Conservation (phyloP, 106 monocot genomes). For the Chionographis japonica region DNA sequence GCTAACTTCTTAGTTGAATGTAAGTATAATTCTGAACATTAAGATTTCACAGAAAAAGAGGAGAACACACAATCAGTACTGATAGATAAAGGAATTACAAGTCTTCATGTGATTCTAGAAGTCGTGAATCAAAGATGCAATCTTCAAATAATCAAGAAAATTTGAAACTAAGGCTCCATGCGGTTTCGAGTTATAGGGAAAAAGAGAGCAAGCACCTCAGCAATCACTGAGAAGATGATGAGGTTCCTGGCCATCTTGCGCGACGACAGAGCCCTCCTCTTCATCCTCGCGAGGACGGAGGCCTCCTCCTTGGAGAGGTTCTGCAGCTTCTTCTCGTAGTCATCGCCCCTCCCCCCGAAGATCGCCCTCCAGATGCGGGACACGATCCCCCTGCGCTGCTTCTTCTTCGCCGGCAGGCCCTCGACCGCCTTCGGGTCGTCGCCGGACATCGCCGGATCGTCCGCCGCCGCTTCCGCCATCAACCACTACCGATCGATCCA, state of each 20-base stretch:
- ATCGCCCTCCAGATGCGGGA: conserved; percentile 59
- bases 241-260: conserved; percentile 54
- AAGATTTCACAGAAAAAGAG: too few species aligned
- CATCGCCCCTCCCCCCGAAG: conserved; percentile 46
- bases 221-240: conserved; percentile 39
- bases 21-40: too few species aligned
- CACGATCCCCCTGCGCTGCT: conserved; percentile 40
- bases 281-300: conserved; percentile 53
- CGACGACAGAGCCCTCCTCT: conserved; percentile 52
- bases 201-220: conserved; percentile 42
- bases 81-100: too few species aligned
- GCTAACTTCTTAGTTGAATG: too few species aligned
- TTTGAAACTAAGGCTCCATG: too few species aligned
- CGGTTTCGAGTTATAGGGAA: too few species aligned
- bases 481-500: too few species aligned
- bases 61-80: too few species aligned
- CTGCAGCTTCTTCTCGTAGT: conserved; percentile 76
- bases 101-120: too few species aligned
- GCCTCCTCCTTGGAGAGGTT: conserved; percentile 89
- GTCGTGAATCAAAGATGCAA: too few species aligned
- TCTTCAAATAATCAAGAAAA: too few species aligned
- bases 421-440: neutral
- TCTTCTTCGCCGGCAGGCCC: conserved; percentile 6
- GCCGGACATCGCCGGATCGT: conserved; percentile 6
- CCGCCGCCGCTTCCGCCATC: neutral